Conservation (phyloP, 2,329 filamentous ascomycete species). For the Lithohypha guttulata region DNA sequence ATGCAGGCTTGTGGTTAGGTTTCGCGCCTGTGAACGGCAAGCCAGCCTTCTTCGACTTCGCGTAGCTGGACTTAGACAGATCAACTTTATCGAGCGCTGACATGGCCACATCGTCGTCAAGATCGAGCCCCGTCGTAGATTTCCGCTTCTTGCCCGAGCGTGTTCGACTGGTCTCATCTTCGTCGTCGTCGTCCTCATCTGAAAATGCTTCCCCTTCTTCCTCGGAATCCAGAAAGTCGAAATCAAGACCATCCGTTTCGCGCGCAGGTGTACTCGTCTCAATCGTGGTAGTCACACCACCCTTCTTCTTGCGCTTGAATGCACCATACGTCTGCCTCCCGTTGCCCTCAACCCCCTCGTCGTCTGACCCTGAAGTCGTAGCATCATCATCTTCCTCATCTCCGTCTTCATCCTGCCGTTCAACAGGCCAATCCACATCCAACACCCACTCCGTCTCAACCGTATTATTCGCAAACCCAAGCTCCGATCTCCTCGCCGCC, state of each 20-base stretch:
- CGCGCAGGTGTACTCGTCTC: neutral
- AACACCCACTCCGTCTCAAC: constrained; percentile 21
- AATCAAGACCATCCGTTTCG: neutral
- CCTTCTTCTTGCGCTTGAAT: constrained; percentile 12
- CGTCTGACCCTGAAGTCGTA: no score
- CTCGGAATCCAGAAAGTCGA: neutral
- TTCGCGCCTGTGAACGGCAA: neutral
- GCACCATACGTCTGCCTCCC: constrained; percentile 20
- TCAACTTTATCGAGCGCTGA: constrained; percentile 6
- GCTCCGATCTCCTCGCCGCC: neutral
- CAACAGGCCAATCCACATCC: constrained; percentile 8
- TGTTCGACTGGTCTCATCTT: neutral
- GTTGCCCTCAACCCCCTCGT: constrained; percentile 6
- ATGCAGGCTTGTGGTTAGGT: neutral
- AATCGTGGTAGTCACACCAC: neutral
- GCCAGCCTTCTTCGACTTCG: constrained; percentile 6
- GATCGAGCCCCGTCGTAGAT: neutral
- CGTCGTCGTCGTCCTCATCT: constrained; percentile 1
- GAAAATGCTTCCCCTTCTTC: constrained; percentile 2
- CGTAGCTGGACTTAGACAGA: constrained; percentile 6
- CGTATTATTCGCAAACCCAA: neutral
- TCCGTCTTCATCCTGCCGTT: constrained; percentile 9
- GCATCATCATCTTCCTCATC: constrained; percentile 8
- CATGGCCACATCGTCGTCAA: constrained; percentile 4
- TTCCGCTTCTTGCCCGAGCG: neutral